A percentile compares a stretch with the other conserved stretches of the same genome.
Conservation (phyloP, 345 rosid genomes). For the Heritiera littoralis region DNA sequence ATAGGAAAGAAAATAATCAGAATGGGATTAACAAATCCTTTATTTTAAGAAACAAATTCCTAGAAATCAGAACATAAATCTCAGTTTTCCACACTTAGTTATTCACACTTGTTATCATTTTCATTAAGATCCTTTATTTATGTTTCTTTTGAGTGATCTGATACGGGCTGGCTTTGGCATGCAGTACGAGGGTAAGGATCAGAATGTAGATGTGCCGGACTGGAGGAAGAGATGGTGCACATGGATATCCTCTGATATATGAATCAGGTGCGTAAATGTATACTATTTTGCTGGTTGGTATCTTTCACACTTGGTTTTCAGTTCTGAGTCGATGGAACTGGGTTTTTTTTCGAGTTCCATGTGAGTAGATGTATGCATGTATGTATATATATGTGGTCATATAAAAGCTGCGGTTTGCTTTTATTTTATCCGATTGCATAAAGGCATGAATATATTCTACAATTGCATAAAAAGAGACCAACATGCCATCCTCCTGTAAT, state of each 20-base stretch:
- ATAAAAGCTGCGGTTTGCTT: not conserved
- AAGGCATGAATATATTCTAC: not conserved
- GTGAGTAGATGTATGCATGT: too few species aligned
- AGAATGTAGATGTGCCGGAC: slow-evolving; percentile 36
- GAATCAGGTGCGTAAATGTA: not conserved
- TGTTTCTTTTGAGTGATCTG: not conserved
- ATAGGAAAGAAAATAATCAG: too few species aligned
- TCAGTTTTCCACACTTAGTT: too few species aligned
- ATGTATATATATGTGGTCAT: not conserved
- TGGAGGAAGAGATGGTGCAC: slow-evolving; percentile 33
- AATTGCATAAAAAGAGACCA: not conserved
- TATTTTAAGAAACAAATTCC: too few species aligned
- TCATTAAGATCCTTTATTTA: not conserved
- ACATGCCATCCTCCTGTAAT: too few species aligned
- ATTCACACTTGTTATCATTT: not conserved
- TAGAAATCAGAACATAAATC: too few species aligned
- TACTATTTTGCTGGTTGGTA: too few species aligned
- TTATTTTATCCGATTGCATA: not conserved
- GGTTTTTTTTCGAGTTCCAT: too few species aligned
- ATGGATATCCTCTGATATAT: slow-evolving; percentile 27
- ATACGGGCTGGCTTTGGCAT: not conserved
- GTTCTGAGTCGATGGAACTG: not conserved
- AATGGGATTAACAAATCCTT: too few species aligned
- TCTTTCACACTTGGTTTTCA: not conserved
- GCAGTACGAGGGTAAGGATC: slow-evolving; percentile 52